Conservation (phyloP, 352 stramenopile species). For the Elongisporangium senticosum region DNA sequence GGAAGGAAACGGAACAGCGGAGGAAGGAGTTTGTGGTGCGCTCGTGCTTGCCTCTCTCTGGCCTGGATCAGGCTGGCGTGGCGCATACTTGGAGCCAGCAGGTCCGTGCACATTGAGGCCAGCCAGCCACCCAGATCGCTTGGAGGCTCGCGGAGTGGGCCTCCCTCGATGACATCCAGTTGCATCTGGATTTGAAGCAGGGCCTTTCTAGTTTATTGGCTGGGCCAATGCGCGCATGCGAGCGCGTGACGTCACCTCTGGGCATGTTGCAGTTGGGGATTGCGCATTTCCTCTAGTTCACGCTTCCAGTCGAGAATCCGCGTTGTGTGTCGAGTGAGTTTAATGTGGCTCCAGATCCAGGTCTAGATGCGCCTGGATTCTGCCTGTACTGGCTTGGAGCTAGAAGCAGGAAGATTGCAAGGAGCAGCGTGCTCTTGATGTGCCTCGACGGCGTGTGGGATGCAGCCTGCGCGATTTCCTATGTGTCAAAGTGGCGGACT, state of each 20-base stretch:
- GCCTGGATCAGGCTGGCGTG: neutral
- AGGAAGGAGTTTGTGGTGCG: neutral
- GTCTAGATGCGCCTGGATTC: neutral
- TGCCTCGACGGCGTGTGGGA: too few species aligned
- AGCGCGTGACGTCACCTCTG: neutral
- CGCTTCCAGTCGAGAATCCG: neutral
- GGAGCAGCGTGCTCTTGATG: too few species aligned
- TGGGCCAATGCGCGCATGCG: neutral
- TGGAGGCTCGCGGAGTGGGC: neutral
- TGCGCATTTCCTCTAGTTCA: neutral
- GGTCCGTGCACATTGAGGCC: neutral
- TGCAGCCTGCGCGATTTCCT: too few species aligned
- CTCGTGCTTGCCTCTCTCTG: neutral
- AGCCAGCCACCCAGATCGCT: neutral
- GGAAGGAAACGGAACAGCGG: neutral
- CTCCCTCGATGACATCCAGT: neutral
- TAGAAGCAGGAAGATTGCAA: neutral
- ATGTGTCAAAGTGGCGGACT: too few species aligned
- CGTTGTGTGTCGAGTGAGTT: neutral
- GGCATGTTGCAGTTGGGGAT: neutral
- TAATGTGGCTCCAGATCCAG: neutral
- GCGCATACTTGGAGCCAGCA: neutral
- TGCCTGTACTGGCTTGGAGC: neutral
- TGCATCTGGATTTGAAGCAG: neutral
- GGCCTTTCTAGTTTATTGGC: neutral